These are phyloP conservation scores for Chamaenerion angustifolium DNA, from an alignment of 345 rosid species.

Conservation along the genomic window DNA sequence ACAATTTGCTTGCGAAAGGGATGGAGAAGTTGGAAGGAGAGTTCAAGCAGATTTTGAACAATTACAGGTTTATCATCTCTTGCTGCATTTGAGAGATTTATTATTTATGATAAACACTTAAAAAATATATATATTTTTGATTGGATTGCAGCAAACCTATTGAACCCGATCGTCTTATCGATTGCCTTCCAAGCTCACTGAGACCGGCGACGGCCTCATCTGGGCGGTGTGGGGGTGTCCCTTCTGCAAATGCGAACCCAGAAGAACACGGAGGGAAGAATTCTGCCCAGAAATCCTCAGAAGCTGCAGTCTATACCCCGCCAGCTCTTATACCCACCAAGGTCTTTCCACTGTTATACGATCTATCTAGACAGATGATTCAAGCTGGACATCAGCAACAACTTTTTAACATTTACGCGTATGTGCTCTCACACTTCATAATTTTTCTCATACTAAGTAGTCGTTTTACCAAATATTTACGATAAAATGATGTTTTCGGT, in stretches of 20 bases:
- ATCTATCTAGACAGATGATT: conserved; percentile 72
- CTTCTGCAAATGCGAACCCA: conserved; percentile 8
- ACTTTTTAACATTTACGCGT: conserved; percentile 67
- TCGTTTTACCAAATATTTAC: too few species aligned
- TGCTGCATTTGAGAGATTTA: too few species aligned
- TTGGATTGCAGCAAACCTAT: conserved; percentile 66
- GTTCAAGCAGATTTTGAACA: conserved; percentile 57
- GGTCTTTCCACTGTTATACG: conserved; percentile 71
- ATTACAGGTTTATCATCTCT: conserved; percentile 53
- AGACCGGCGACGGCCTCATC: conserved; percentile 39
- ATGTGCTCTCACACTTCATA: conserved; percentile 1
- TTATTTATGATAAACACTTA: too few species aligned
- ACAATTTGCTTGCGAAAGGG: conserved; percentile 61
- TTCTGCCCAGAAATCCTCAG: conserved; percentile 32
- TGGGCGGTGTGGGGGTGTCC: neutral
- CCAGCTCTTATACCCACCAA: conserved; percentile 79
- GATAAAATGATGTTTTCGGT: too few species aligned
- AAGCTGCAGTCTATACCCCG: conserved; percentile 48
- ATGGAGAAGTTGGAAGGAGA: conserved; percentile 84
- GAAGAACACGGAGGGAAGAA: conserved; percentile 28
- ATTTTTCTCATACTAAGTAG: neutral
- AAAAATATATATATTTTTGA: neutral
- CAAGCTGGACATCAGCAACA: conserved; percentile 93
- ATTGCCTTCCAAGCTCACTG: conserved; percentile 68
- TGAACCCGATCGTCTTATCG: conserved; percentile 78